Base-by-base conservation (phyloP, 1,139 yeast genomes). In the Diutina catenulata region DNA sequence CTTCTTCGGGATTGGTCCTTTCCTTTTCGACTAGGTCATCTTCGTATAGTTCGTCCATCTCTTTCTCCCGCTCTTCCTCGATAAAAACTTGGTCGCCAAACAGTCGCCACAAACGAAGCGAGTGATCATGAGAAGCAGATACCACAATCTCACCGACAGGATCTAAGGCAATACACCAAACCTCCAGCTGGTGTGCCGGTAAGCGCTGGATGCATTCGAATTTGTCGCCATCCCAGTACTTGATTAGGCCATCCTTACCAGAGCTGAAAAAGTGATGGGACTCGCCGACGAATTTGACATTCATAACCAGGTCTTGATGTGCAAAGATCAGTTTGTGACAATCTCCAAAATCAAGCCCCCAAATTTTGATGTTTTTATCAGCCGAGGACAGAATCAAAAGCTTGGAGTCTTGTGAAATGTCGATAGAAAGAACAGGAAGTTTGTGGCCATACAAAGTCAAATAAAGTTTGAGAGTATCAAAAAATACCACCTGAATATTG, bases 271-370 rank as follows among this genome's bases (percentile, higher is more conserved):
- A 87, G 56, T 88, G 76, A 55, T 88, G 95, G 10, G 83, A 70
- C 14, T 77, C 80, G 2, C 94, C 93, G 43, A 87, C 72, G 52
- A 91, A 91, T 43, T 64, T 73, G 26, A 88, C 95, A 47, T 73
- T 71, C 94, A 91, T 84, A 43, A 91, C 82, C 4, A 95, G 80
- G 56, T 91, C 99, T 52, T 87, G 95, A 53, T 91, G 99, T 1
- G 94, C 99, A 57, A 93, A 91, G 25, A 91, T 76, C 3, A 97
- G 88, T 56, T 80, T 81, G 59, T 91, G 98, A 64, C 98, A 91
- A 59, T 91, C 99, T 58, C 99, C 99, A 56, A 91, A 91, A 57
- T 91, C 98, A 43, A 93, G 64, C 37, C 99, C 99, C 99, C 99
- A 91, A 42, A 91, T 81, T 57, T 93, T 87, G 53, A 91, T 84